phyloP scores from a whole-genome alignment of 1,284 basidiomycete genomes.

The Ganoderma sp. region DNA sequence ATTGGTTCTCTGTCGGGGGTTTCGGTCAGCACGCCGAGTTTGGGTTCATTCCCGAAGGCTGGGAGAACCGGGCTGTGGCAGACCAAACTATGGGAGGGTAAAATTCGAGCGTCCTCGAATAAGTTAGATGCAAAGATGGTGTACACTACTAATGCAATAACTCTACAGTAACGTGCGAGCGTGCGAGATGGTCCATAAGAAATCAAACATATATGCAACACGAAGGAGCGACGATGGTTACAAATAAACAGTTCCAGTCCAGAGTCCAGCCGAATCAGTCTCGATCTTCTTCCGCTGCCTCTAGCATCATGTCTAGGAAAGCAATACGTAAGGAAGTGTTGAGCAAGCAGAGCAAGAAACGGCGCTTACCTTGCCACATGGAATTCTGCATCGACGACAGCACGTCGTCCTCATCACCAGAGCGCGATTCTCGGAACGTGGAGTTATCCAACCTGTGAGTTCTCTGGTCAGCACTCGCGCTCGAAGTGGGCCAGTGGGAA shows the following conservation, averaged over 20 bases:
- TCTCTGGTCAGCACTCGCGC: slow-evolving; percentile 5
- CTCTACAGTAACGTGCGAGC: slow-evolving; percentile 29
- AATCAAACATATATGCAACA: slow-evolving; percentile 22
- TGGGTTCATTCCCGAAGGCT: neutral
- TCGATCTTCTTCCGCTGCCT: slow-evolving; percentile 59
- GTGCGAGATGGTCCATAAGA: slow-evolving; percentile 21
- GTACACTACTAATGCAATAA: slow-evolving; percentile 34
- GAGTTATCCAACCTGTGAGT: slow-evolving; percentile 52
- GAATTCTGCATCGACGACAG: slow-evolving; percentile 68
- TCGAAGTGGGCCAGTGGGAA: slow-evolving; percentile 13
- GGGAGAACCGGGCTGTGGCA: neutral
- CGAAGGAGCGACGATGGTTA: slow-evolving; percentile 24
- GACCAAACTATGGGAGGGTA: neutral
- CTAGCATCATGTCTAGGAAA: slow-evolving; percentile 57
- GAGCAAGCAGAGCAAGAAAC: slow-evolving; percentile 1
- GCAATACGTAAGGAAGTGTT: neutral
- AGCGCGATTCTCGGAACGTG: slow-evolving; percentile 42
- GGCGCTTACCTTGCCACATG: slow-evolving; percentile 66
- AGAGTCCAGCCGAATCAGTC: slow-evolving; percentile 10
- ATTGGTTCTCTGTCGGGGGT: neutral
- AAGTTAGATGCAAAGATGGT: slow-evolving; percentile 31
- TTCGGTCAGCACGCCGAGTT: too few relatives aligned
- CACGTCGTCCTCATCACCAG: slow-evolving; percentile 55
- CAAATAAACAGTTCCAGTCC: slow-evolving; percentile 20
- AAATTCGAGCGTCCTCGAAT: slow-evolving; percentile 21